Evolutionary conservation across 306 rosid genomes (phyloP).

Genomic region (Cicer chorassanicum): DNA sequence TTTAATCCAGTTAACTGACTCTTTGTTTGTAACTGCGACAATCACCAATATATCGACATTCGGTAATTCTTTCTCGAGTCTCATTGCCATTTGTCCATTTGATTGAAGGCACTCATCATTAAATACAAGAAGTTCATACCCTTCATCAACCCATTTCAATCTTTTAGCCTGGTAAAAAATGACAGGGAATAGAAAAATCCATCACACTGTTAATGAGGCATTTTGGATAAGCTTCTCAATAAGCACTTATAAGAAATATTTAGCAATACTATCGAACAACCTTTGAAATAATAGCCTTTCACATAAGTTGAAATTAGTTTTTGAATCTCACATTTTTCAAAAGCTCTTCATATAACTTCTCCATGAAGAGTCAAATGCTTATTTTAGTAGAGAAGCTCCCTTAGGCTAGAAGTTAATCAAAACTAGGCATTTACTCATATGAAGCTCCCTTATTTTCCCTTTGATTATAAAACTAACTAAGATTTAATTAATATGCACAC

Average conservation of each 20-base stretch:
- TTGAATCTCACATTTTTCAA: not conserved
- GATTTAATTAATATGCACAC: too few relatives aligned
- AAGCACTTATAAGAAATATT: not conserved
- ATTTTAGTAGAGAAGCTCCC: not conserved
- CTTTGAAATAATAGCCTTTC: not conserved
- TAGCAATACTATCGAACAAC: not conserved
- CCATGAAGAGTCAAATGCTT: not conserved
- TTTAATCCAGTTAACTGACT: constrained; percentile 62
- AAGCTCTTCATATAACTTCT: not conserved
- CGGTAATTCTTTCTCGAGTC: constrained; percentile 46
- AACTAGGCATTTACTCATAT: not conserved
- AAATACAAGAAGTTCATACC: constrained; percentile 71
- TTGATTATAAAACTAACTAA: too few relatives aligned
- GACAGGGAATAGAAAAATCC: not conserved
- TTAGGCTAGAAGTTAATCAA: not conserved
- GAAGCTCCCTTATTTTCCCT: too few relatives aligned
- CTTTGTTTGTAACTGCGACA: constrained; percentile 65
- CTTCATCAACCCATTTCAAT: constrained; percentile 84
- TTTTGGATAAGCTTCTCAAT: constrained; percentile 15
- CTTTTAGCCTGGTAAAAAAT: constrained; percentile 64
- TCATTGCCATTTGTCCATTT: constrained; percentile 32
- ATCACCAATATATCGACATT: constrained; percentile 65
- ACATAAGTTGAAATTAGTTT: not conserved
- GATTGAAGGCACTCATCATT: constrained; percentile 54
- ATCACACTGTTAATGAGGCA: not conserved